These are phyloP conservation scores for Vaccinium macrocarpon DNA, from an alignment of 148 eudicot genomes.

Conservation along the genomic window DNA sequence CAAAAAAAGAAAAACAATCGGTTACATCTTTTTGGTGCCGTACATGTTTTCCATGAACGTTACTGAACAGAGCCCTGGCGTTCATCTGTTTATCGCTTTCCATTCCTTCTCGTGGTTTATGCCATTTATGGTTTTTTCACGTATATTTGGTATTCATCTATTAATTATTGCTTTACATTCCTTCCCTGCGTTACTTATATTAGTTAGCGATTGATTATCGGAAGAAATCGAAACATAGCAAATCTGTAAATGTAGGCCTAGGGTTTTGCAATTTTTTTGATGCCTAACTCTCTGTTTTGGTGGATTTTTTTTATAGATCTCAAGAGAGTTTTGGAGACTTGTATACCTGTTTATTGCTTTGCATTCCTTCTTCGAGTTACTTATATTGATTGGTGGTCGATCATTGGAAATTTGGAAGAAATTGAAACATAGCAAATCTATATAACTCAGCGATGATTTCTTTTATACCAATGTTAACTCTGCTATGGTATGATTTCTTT, in stretches of 20 bases:
- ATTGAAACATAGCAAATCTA: neutral
- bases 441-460: neutral
- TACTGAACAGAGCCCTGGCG: neutral
- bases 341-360: no score
- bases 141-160: neutral
- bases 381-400: neutral
- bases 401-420: neutral
- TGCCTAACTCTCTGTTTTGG: no score
- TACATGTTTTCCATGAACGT: no score
- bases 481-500: neutral
- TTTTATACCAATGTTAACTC: neutral
- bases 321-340: no score
- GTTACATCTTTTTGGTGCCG: no score
- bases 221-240: neutral
- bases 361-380: neutral
- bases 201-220: neutral
- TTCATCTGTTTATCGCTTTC: neutral
- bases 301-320: no score
- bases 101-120: neutral
- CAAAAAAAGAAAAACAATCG: no score
- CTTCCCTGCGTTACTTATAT: neutral
- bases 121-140: neutral
- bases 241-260: neutral
- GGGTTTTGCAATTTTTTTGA: no score
- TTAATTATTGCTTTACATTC: neutral